A percentile compares a stretch with the other conserved stretches of the same genome.
Evolutionary conservation across 805 yeast genomes (phyloP).

Genomic region (Cephaloascus albidus): DNA sequence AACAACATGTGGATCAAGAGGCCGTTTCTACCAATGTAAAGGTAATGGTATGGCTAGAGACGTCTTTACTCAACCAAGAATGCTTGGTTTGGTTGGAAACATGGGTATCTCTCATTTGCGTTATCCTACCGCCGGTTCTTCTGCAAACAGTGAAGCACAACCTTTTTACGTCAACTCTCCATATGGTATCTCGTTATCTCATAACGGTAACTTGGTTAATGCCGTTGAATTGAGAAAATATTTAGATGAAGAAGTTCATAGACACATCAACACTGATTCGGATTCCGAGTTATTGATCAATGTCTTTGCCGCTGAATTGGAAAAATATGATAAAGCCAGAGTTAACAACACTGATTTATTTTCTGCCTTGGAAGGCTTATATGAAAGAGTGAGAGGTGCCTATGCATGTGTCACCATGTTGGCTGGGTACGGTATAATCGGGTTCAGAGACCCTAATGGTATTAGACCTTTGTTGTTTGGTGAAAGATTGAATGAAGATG

Average conservation of each 20-base stretch:
- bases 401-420: constrained; percentile 92
- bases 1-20: constrained; percentile 89
- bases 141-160: constrained; percentile 95
- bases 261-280: constrained; percentile 95
- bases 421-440: constrained; percentile 93
- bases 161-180: constrained; percentile 98
- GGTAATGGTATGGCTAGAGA: constrained; percentile 99
- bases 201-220: constrained; percentile 93
- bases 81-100: constrained; percentile 75
- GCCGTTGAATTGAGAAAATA: constrained; percentile 66
- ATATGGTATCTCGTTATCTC: constrained; percentile 83
- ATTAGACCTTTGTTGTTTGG: constrained; percentile 88
- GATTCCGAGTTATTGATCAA: constrained; percentile 89
- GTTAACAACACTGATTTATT: constrained; percentile 87
- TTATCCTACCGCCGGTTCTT: constrained; percentile 96
- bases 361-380: constrained; percentile 77
- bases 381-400: constrained; percentile 83
- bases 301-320: constrained; percentile 86
- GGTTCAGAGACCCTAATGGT: constrained; percentile 96
- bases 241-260: constrained; percentile 88
- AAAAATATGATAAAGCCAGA: constrained; percentile 85
- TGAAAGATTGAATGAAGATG: constrained; percentile 62
- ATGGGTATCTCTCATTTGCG: constrained; percentile 95
- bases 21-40: constrained; percentile 92
- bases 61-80: constrained; percentile 80